Percentiles rank a stretch among this genome's conserved stretches.
These are phyloP conservation scores for Protomyces inouyei DNA, from an alignment of 1,139 yeast genomes.

Conservation along the genomic window DNA sequence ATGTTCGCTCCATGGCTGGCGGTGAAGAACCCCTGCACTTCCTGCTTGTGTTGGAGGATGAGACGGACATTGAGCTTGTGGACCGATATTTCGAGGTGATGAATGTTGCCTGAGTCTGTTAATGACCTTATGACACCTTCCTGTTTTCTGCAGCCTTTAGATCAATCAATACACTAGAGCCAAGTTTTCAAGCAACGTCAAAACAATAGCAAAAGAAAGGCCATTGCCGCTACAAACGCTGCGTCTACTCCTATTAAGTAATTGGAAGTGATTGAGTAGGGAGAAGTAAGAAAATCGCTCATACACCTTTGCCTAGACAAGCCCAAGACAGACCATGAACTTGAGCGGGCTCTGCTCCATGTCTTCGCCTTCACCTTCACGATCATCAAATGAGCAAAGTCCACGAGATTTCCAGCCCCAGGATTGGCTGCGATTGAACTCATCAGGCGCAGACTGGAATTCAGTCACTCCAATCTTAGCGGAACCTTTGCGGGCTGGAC, in stretches of 20 bases:
- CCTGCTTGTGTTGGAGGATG: background rate
- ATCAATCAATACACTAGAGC: too few species aligned
- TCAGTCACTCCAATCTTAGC: conserved; percentile 46
- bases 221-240: too few species aligned
- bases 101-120: background rate
- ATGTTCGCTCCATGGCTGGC: background rate
- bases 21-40: background rate
- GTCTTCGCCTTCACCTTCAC: conserved; percentile 8
- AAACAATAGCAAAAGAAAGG: too few species aligned
- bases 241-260: too few species aligned
- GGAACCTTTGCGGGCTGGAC: conserved; percentile 46
- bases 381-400: conserved; percentile 39
- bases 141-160: too few species aligned
- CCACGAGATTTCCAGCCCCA: conserved; percentile 57
- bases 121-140: too few species aligned
- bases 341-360: conserved; percentile 44
- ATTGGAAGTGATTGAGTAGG: too few species aligned
- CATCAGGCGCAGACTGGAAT: conserved; percentile 50
- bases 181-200: too few species aligned
- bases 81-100: background rate
- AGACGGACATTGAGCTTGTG: background rate
- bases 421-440: conserved; percentile 50
- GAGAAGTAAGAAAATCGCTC: too few species aligned
- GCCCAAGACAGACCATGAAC: conserved; percentile 50
- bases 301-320: conserved; percentile 35